Conservation (phyloP, 2,329 filamentous ascomycete species). For the Juglanconis sp. region DNA sequence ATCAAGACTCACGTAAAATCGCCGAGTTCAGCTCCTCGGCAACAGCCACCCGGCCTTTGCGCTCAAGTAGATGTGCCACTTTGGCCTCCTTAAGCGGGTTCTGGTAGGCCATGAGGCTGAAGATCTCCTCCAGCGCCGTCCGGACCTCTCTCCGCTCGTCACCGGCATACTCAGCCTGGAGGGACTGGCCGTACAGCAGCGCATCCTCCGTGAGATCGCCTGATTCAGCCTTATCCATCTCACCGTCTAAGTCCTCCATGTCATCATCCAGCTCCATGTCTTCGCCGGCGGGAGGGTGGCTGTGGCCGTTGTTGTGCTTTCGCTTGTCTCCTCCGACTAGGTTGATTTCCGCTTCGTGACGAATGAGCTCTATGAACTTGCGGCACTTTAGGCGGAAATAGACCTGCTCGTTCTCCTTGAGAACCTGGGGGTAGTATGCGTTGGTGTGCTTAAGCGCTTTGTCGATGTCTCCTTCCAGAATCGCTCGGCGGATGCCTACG, state of each 20-base stretch:
- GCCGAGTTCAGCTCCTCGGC: slow-evolving; percentile 93
- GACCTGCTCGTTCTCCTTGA: slow-evolving; percentile 77
- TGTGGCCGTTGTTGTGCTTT: slow-evolving; percentile 38
- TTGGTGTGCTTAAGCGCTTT: slow-evolving; percentile 79
- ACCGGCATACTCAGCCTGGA: slow-evolving; percentile 73
- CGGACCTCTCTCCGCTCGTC: slow-evolving; percentile 68
- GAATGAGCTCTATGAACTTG: slow-evolving; percentile 94
- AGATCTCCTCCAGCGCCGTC: slow-evolving; percentile 77
- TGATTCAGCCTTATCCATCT: slow-evolving; percentile 18
- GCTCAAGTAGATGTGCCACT: slow-evolving; percentile 75
- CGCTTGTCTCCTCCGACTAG: slow-evolving; percentile 43
- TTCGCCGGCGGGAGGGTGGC: slow-evolving; percentile 41
- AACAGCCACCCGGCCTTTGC: slow-evolving; percentile 69
- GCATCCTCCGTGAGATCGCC: slow-evolving; percentile 61
- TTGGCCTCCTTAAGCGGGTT: slow-evolving; percentile 73
- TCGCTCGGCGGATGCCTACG: slow-evolving; percentile 77
- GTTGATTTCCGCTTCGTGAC: slow-evolving; percentile 65
- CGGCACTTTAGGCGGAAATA: slow-evolving; percentile 85
- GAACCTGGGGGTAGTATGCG: slow-evolving; percentile 73
- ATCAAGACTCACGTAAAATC: slow-evolving; percentile 68
- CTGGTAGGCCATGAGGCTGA: slow-evolving; percentile 81
- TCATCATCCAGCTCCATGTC: slow-evolving; percentile 57
- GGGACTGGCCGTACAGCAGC: slow-evolving; percentile 73
- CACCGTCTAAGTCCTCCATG: slow-evolving; percentile 36
- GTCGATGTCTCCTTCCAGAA: slow-evolving; percentile 91